Evolutionary conservation across 805 yeast species (phyloP).

Genomic region (Wickerhamiella brachini): DNA sequence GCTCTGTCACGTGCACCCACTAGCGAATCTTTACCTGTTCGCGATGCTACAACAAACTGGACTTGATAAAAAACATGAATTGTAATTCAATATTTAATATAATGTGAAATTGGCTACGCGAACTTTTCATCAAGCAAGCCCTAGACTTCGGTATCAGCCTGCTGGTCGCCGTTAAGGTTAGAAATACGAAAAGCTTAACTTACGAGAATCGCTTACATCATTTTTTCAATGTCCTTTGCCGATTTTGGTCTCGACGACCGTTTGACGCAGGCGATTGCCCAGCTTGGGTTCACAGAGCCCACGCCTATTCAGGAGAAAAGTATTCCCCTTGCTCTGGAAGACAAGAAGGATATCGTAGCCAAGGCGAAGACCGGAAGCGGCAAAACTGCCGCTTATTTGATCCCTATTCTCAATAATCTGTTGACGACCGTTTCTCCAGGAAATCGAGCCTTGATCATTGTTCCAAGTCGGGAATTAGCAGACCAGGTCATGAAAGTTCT

Average conservation of each 20-base stretch:
- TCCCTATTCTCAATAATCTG: constrained; percentile 75
- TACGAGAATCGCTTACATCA: background rate
- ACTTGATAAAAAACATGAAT: too few relatives aligned
- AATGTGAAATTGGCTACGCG: too few relatives aligned
- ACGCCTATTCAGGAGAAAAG: constrained; percentile 83
- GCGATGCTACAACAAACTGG: too few relatives aligned
- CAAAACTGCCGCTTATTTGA: constrained; percentile 78
- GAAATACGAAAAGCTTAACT: too few relatives aligned
- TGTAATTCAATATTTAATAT: too few relatives aligned
- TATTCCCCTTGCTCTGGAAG: constrained; percentile 83
- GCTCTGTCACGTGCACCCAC: too few relatives aligned
- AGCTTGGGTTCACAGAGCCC: constrained; percentile 70
- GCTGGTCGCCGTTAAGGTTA: too few relatives aligned
- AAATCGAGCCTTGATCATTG: constrained; percentile 57
- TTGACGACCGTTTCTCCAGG: constrained; percentile 27
- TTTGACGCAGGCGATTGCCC: constrained; percentile 67
- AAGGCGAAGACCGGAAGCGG: constrained; percentile 94
- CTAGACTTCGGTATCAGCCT: too few relatives aligned
- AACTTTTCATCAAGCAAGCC: too few relatives aligned
- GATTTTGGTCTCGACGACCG: constrained; percentile 72
- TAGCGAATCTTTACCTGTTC: too few relatives aligned
- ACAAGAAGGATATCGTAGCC: constrained; percentile 83
- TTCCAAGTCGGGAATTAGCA: constrained; percentile 87
- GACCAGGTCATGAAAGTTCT: constrained; percentile 68
- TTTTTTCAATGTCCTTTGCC: constrained; percentile 35